Evolutionary conservation across 2,329 filamentous ascomycete species (phyloP).

Genomic region (Berkeleyomyces rouxiae): DNA sequence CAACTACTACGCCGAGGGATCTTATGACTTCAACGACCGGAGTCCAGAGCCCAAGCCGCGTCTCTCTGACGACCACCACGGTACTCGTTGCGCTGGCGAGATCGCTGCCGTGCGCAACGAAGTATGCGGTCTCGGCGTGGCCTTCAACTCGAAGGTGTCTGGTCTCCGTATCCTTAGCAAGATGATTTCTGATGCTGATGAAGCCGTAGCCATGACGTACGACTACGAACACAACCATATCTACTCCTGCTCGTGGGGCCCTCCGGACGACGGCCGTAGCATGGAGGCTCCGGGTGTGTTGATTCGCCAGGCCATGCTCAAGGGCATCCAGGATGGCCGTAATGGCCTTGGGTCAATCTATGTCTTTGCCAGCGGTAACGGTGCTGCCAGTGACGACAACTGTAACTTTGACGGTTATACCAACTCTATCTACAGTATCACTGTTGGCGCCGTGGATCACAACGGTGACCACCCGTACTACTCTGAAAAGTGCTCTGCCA

Average conservation of each 20-base stretch:
- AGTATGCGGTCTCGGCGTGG: conserved; percentile 88
- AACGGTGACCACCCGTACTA: conserved; percentile 85
- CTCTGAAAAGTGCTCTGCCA: conserved; percentile 88
- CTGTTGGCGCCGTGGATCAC: conserved; percentile 80
- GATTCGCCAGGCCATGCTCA: conserved; percentile 79
- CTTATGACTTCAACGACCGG: conserved; percentile 90
- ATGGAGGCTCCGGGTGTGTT: conserved; percentile 90
- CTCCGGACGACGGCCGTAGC: conserved; percentile 76
- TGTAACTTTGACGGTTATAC: conserved; percentile 99
- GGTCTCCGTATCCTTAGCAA: conserved; percentile 88
- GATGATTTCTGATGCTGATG: conserved; percentile 78
- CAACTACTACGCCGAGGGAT: conserved; percentile 87
- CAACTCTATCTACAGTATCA: conserved; percentile 98
- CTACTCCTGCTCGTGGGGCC: conserved; percentile 97
- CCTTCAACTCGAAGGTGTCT: conserved; percentile 78
- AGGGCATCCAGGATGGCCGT: conserved; percentile 78
- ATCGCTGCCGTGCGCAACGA: conserved; percentile 84
- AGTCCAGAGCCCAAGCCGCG: conserved; percentile 61
- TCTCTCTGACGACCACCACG: conserved; percentile 75
- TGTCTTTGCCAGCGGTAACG: conserved; percentile 93
- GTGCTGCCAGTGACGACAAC: conserved; percentile 73
- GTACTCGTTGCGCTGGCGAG: conserved; percentile 88
- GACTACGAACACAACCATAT: conserved; percentile 84
- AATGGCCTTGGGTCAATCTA: conserved; percentile 75
- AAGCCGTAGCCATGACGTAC: conserved; percentile 85